Percentiles rank a stretch among this genome's conserved stretches.
phyloP scores from a whole-genome alignment of 257 asterid genomes.

The Solanum dulcamara region DNA sequence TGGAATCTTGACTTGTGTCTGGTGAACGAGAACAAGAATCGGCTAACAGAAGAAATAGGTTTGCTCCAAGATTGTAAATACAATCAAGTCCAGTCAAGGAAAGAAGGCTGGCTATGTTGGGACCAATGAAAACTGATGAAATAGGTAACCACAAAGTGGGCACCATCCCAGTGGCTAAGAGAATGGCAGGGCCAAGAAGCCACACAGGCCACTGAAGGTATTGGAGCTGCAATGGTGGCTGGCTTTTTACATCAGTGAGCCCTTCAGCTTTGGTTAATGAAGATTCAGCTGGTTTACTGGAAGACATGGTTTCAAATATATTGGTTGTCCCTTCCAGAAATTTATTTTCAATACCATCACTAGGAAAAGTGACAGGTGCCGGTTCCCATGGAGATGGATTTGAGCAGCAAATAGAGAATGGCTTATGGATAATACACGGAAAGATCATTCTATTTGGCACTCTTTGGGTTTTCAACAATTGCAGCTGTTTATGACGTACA shows the following conservation, averaged over 20 bases:
- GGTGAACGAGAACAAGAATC: conserved; percentile 59
- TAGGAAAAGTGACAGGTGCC: conserved; percentile 43
- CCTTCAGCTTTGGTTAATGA: conserved; percentile 26
- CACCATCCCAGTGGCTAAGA: conserved; percentile 72
- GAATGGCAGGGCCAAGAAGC: conserved; percentile 73
- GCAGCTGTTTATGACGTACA: conserved; percentile 17
- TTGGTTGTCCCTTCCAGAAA: conserved; percentile 28
- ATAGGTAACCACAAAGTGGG: conserved; percentile 91
- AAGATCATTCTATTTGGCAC: conserved; percentile 7
- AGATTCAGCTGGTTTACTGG: conserved; percentile 24
- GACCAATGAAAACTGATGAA: conserved; percentile 76
- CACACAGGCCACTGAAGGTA: conserved; percentile 56
- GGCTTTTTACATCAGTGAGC: conserved; percentile 1
- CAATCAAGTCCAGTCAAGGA: conserved; percentile 91
- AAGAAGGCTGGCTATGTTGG: conserved; percentile 89
- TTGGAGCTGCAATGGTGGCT: conserved; percentile 14
- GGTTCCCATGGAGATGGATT: conserved; percentile 63
- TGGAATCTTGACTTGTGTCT: conserved; percentile 6
- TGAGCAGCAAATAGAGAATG: conserved; percentile 21
- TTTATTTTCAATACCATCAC: conserved; percentile 17
- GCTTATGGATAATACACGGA: background rate
- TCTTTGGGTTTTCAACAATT: conserved; percentile 18
- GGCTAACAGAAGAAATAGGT: conserved; percentile 87
- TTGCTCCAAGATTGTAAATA: conserved; percentile 83
- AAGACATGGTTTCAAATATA: conserved; percentile 48